phyloP scores from a whole-genome alignment of 331 rosid genomes.

The Acacia concinna region DNA sequence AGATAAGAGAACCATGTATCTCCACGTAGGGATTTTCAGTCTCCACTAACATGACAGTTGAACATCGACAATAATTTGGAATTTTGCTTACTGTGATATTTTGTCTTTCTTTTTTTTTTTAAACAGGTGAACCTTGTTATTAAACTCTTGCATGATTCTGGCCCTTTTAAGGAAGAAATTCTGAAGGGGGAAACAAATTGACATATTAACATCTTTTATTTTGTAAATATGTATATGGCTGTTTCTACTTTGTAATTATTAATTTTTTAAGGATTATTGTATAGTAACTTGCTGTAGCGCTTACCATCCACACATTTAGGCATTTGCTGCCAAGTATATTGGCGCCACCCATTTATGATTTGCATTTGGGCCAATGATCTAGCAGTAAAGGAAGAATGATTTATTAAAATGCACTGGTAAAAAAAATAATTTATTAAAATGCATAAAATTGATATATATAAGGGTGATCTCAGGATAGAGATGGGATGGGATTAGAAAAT shows the following conservation, averaged over 20 bases:
- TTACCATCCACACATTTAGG: not conserved
- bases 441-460: no score
- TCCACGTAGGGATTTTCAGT: no score
- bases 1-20: not conserved
- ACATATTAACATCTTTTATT: not conserved
- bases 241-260: constrained; percentile 7
- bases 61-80: no score
- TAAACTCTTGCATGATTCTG: constrained; percentile 70
- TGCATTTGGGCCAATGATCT: not conserved
- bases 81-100: not conserved
- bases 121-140: constrained; percentile 75
- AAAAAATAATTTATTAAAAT: no score
- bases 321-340: not conserved
- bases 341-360: not conserved
- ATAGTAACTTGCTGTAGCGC: not conserved
- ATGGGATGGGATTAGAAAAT: no score
- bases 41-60: no score
- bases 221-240: constrained; percentile 36
- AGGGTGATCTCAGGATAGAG: no score
- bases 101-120: not conserved
- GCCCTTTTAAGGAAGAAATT: constrained; percentile 77
- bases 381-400: not conserved
- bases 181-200: constrained; percentile 21
- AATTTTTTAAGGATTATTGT: not conserved
- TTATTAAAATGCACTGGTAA: no score